A percentile compares a stretch with the other conserved stretches of the same genome.
These are phyloP conservation scores for Aurantiochytrium sp. DNA, from an alignment of 108 stramenopile genomes.

Conservation along the genomic window DNA sequence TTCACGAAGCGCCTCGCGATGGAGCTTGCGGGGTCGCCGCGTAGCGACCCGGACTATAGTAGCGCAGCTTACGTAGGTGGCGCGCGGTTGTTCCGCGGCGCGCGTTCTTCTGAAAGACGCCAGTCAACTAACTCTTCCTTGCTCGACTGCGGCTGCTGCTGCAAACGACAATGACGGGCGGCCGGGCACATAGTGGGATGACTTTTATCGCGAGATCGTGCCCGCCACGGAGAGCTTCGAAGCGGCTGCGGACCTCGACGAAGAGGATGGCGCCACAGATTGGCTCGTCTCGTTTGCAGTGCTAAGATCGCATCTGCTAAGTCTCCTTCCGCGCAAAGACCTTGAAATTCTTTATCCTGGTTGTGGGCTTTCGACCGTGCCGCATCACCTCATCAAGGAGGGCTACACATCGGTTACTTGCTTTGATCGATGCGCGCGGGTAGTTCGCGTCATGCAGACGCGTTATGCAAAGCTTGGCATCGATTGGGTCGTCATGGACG, in stretches of 20 bases:
- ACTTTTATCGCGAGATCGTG: not conserved
- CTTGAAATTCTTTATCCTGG: not conserved
- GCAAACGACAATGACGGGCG: not conserved
- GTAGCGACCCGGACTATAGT: not conserved
- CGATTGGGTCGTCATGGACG: constrained; percentile 12
- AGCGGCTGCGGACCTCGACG: not conserved
- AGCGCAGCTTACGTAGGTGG: not conserved
- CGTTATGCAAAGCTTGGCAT: not conserved
- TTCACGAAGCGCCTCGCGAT: no score
- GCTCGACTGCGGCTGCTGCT: no score
- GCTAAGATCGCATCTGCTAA: not conserved
- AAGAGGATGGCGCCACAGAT: not conserved
- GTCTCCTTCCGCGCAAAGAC: not conserved
- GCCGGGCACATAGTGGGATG: not conserved
- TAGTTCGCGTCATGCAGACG: not conserved
- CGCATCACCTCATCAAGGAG: not conserved
- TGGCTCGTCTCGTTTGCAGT: not conserved
- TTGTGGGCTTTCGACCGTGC: not conserved
- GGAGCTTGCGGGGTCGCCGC: no score
- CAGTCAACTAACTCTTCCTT: no score
- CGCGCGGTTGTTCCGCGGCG: not conserved
- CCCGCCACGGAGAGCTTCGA: not conserved
- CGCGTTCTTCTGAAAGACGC: no score
- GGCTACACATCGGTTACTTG: not conserved
- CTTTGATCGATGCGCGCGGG: not conserved